Evolutionary conservation across 495 filamentous ascomycete species (phyloP).

Genomic region (Trypethelium eluteriae): DNA sequence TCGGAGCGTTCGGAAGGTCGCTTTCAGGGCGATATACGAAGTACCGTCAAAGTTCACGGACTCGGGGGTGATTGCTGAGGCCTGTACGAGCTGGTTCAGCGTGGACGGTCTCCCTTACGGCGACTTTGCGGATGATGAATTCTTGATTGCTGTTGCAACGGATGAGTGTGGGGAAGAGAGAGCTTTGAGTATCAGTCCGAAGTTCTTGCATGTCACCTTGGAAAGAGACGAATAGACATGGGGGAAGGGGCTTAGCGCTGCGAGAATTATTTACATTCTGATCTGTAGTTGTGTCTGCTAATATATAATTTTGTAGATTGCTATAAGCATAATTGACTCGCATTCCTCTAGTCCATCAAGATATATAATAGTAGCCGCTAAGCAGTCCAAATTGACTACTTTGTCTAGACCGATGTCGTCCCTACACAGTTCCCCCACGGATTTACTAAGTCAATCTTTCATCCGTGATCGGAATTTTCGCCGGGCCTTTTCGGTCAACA

Average conservation of each 20-base stretch:
- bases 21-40: constrained; percentile 9
- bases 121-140: constrained; percentile 14
- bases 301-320: too few species aligned
- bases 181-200: neutral
- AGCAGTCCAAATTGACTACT: too few species aligned
- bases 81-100: constrained; percentile 15
- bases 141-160: constrained; percentile 2
- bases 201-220: constrained; percentile 4
- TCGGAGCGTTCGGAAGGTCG: neutral
- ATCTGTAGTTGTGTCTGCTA: too few species aligned
- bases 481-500: too few species aligned
- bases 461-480: too few species aligned
- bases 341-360: too few species aligned
- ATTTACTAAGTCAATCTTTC: too few species aligned
- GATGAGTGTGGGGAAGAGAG: neutral
- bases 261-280: too few species aligned
- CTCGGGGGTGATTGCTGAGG: constrained; percentile 15
- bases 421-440: too few species aligned
- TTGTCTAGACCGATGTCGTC: too few species aligned
- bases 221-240: neutral
- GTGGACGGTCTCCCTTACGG: constrained; percentile 14
- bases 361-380: too few species aligned
- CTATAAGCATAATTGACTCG: too few species aligned
- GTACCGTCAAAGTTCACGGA: neutral
- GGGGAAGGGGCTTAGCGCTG: neutral